These are phyloP conservation scores for Quercus ilex DNA, from an alignment of 306 rosid genomes.

Conservation along the genomic window DNA sequence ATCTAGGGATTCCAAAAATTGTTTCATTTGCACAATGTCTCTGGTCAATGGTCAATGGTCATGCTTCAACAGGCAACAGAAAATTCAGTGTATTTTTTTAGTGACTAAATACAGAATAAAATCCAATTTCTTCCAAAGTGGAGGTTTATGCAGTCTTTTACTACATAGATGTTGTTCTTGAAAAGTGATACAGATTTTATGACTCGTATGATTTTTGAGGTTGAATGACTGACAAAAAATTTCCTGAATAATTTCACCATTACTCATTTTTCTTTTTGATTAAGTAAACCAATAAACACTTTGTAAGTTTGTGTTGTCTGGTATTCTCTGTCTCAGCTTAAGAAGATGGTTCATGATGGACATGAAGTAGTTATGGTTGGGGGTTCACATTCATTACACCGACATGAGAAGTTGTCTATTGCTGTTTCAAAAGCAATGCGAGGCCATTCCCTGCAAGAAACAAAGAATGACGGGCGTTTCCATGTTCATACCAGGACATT, in stretches of 20 bases:
- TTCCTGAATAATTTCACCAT: slow-evolving; percentile 1
- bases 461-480: slow-evolving; percentile 91
- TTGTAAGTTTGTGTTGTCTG: slow-evolving; percentile 9
- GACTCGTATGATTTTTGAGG: not conserved
- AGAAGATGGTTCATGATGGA: slow-evolving; percentile 79
- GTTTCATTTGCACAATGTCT: not conserved
- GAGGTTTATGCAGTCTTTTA: not conserved
- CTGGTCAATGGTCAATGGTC: not conserved
- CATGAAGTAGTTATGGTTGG: slow-evolving; percentile 86
- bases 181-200: not conserved
- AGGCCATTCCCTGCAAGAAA: slow-evolving; percentile 97
- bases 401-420: slow-evolving; percentile 90
- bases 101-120: not conserved
- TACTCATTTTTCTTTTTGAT: not conserved
- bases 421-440: slow-evolving; percentile 97
- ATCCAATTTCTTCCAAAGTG: not conserved
- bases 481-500: slow-evolving; percentile 93
- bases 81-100: not conserved
- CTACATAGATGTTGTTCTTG: not conserved
- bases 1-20: not conserved
- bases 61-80: not conserved
- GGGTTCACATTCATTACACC: slow-evolving; percentile 82
- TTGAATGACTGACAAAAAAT: not conserved
- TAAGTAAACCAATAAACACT: slow-evolving; percentile 16
- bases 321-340: slow-evolving; percentile 55